Percentiles rank a stretch among this genome's conserved stretches.
Evolutionary conservation across 2,329 filamentous ascomycete species (phyloP).

Genomic region (Aspergillus sclerotialis): DNA sequence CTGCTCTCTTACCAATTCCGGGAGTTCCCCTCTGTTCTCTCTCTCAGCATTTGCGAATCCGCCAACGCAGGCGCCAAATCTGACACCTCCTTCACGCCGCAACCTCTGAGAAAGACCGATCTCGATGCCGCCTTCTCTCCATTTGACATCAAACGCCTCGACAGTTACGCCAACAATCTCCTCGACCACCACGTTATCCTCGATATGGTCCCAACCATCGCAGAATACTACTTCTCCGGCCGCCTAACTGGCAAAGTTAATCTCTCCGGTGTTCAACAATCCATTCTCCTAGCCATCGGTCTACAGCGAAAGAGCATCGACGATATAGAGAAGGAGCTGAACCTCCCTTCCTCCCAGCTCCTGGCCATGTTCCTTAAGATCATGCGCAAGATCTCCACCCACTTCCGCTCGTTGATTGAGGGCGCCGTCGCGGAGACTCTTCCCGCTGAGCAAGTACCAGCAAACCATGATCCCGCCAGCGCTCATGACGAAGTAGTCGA

Average conservation of each 20-base stretch:
- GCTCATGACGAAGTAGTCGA: constrained; percentile 64
- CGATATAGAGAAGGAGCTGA: constrained; percentile 69
- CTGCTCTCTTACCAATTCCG: constrained; percentile 91
- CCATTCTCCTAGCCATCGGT: constrained; percentile 82
- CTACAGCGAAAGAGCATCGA: constrained; percentile 86
- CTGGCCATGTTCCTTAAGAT: constrained; percentile 98
- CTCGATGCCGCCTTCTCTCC: constrained; percentile 75
- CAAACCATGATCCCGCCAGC: constrained; percentile 41
- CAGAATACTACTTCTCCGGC: constrained; percentile 77
- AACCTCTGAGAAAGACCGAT: constrained; percentile 62
- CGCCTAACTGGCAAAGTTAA: constrained; percentile 61
- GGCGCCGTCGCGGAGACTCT: constrained; percentile 64
- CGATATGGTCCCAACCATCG: constrained; percentile 79
- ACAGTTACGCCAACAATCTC: constrained; percentile 94
- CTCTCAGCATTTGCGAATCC: constrained; percentile 81
- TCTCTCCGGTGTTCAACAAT: constrained; percentile 75
- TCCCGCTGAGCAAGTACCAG: constrained; percentile 46
- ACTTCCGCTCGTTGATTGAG: constrained; percentile 70
- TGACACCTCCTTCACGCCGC: constrained; percentile 49
- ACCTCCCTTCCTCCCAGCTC: constrained; percentile 67
- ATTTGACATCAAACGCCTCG: constrained; percentile 89
- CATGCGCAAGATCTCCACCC: constrained; percentile 72
- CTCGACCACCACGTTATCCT: constrained; percentile 97
- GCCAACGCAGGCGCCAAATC: constrained; percentile 65
- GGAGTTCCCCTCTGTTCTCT: constrained; percentile 67